Percentiles rank a stretch among this genome's conserved stretches.
Evolutionary conservation across 345 rosid species (phyloP).

Genomic region (Toxicodendron radicans): DNA sequence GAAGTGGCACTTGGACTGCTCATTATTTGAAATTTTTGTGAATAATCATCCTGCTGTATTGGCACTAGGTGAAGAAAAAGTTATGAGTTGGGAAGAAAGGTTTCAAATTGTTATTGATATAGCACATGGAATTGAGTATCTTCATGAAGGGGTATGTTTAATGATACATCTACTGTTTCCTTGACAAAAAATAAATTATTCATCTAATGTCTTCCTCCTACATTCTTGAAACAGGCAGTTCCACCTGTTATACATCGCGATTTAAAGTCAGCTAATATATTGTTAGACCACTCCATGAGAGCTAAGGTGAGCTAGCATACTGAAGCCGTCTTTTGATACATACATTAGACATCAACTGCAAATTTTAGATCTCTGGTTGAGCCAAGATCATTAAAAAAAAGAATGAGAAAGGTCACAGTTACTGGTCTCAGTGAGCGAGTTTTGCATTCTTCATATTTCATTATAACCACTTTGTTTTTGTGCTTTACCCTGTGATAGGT

Average conservation of each 20-base stretch:
- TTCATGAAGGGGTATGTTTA: conserved; percentile 83
- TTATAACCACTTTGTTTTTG: not conserved
- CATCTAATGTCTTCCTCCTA: not conserved
- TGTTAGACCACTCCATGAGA: conserved; percentile 81
- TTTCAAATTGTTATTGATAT: conserved; percentile 82
- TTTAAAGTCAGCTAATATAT: conserved; percentile 89
- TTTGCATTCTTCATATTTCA: not conserved
- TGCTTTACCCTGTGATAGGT: conserved; percentile 46
- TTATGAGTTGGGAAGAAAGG: conserved; percentile 81
- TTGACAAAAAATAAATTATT: not conserved
- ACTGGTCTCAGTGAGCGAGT: not conserved
- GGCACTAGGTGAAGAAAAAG: conserved; percentile 43
- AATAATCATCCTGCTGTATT: conserved; percentile 9
- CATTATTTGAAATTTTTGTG: not conserved
- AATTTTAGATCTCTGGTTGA: not conserved
- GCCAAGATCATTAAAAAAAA: not conserved
- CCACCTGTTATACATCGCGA: conserved; percentile 97
- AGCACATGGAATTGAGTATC: conserved; percentile 92
- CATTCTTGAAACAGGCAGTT: conserved; percentile 59
- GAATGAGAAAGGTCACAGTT: too few relatives aligned
- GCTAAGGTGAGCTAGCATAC: conserved; percentile 63
- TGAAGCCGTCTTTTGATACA: not conserved
- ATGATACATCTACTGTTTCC: conserved; percentile 1
- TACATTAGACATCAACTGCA: not conserved
- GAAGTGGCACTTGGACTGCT: not conserved